phyloP scores from a whole-genome alignment of 2,329 filamentous ascomycete species.

The Aspergillus clavatus region DNA sequence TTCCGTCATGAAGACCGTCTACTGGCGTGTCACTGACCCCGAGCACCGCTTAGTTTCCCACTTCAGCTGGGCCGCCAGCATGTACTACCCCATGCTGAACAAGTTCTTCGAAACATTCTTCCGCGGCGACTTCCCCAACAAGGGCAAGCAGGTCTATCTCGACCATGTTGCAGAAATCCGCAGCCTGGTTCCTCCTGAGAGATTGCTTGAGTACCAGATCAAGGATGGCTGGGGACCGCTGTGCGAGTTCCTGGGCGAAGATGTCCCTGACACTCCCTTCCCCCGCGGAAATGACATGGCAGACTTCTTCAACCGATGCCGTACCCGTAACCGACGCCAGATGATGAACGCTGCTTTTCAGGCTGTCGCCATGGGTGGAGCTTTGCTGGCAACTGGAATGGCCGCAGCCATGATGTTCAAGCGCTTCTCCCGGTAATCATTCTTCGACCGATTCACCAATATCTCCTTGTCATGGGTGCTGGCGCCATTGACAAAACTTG shows the following conservation, averaged over 20 bases:
- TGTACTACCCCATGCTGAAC: conserved; percentile 66
- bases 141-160: conserved; percentile 59
- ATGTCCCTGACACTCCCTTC: conserved; percentile 47
- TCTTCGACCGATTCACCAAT: conserved; percentile 3
- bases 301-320: conserved; percentile 52
- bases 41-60: conserved; percentile 54
- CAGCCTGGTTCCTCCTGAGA: conserved; percentile 45
- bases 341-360: conserved; percentile 53
- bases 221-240: conserved; percentile 52
- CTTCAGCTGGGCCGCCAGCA: conserved; percentile 60
- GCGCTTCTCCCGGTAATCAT: conserved; percentile 31
- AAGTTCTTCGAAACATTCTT: conserved; percentile 67
- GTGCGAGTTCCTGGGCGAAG: conserved; percentile 52
- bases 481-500: conserved; percentile 16
- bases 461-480: conserved; percentile 17
- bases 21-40: conserved; percentile 62
- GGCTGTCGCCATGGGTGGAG: conserved; percentile 47
- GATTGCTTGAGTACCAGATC: conserved; percentile 52
- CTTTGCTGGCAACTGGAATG: conserved; percentile 44
- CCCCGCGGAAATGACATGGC: conserved; percentile 52
- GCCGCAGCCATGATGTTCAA: conserved; percentile 39
- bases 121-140: conserved; percentile 61
- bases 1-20: conserved; percentile 63
- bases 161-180: conserved; percentile 53
- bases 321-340: conserved; percentile 50